Evolutionary conservation across 2,329 filamentous ascomycete genomes (phyloP), one percentile per base, ranked within the genome.

Genomic region (Aspergillus brasiliensis): DNA sequence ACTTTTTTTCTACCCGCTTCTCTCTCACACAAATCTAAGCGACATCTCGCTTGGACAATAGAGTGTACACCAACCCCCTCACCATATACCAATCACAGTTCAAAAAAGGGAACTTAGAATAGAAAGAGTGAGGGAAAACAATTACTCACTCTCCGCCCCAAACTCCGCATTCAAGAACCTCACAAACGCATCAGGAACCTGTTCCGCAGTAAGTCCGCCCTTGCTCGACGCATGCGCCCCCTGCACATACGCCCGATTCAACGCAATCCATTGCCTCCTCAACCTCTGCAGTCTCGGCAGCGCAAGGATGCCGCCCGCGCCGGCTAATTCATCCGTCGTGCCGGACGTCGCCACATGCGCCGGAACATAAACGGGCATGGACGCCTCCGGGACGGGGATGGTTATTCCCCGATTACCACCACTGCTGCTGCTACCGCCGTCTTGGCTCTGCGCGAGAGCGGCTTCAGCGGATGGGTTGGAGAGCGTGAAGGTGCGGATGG

Each of bases 161-260:
- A 80, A 78, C 55, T 78, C 77, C 25, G 71, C 73, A 67, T 80
- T 80, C 62, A 81, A 65, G 67, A 80, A 81, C 56, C 75, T 69
- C 57, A 80, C 76, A 74, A 81, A 81, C 6, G 78, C 78, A 69
- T 78, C 76, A 1, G 71, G 72, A 13, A 80, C 70, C 61, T 78
- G 72, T 19, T 74, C 74, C 49, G 65, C 54, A 13, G 63, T 64
- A 54, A 80, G 62, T 8, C 67, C 66, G 8, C 75, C 72, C 52
- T 72, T 69, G 46, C 62, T 64, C 1, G 68, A 72, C 23, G 73
- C 73, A 67, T 78, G 74, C 8, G 73, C 71, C 46, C 70, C 69
- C 3, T 70, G 73, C 28, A 76, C 67, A 69, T 77, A 78, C 27
- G 70, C 69, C 49, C 79, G 67, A 60, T 81, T 80, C 60, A 81